Evolutionary conservation across 345 rosid genomes (phyloP).

Genomic region (Erucastrum elatum): DNA sequence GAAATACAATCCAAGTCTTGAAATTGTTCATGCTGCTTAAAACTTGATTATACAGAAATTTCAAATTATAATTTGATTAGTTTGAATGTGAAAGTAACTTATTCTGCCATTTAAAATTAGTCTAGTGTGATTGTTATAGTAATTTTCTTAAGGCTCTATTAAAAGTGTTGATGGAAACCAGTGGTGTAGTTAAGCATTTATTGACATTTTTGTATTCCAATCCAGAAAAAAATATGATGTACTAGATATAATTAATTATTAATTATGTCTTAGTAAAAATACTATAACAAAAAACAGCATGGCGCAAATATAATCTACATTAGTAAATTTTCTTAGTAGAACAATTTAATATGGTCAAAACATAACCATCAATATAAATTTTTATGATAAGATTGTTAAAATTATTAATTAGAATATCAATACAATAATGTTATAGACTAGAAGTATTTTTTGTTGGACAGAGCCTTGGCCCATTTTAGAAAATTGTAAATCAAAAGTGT

Average conservation of each 20-base stretch:
- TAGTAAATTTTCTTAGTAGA: neutral
- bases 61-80: neutral
- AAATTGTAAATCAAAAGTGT: neutral
- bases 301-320: too few relatives aligned
- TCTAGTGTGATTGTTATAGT: neutral
- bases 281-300: too few relatives aligned
- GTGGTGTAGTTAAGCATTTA: neutral
- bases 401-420: too few relatives aligned
- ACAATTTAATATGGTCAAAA: neutral
- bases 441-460: neutral
- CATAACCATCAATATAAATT: neutral
- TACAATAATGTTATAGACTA: too few relatives aligned
- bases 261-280: too few relatives aligned
- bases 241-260: too few relatives aligned
- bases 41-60: neutral
- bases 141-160: neutral
- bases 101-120: neutral
- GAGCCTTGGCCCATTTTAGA: conserved; percentile 1
- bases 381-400: too few relatives aligned
- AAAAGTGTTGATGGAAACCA: neutral
- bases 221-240: neutral
- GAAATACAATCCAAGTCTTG: neutral
- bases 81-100: conserved; percentile 8
- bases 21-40: neutral
- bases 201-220: too few relatives aligned